These are phyloP conservation scores for Cytospora piceicola DNA, from an alignment of 2,329 filamentous ascomycete genomes.

Conservation along the genomic window DNA sequence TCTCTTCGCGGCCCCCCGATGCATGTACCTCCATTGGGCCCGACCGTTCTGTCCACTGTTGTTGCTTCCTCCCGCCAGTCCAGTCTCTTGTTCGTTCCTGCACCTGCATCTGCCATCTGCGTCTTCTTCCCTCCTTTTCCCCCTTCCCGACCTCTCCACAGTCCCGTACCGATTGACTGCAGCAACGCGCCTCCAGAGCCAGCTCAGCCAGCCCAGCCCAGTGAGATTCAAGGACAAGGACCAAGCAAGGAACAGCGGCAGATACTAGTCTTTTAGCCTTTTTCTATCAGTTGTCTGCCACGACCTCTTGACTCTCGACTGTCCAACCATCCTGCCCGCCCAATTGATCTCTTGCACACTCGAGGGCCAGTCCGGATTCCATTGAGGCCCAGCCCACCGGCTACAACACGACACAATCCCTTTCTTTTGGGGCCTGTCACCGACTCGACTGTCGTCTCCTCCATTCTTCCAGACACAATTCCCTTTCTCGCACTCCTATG, in stretches of 20 bases:
- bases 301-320: slow-evolving; percentile 11
- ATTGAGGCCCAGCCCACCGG: slow-evolving; percentile 7
- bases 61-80: not conserved
- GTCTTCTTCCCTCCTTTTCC: slow-evolving; percentile 10
- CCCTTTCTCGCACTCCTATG: slow-evolving; percentile 4
- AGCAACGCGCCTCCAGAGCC: slow-evolving; percentile 14
- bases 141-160: slow-evolving; percentile 7
- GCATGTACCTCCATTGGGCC: slow-evolving; percentile 4
- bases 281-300: slow-evolving; percentile 6
- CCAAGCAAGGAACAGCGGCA: slow-evolving; percentile 21
- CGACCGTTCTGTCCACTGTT: slow-evolving; percentile 16
- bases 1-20: slow-evolving; percentile 4
- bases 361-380: not conserved
- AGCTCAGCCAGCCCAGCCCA: slow-evolving; percentile 17
- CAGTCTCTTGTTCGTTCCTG: slow-evolving; percentile 9
- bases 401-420: slow-evolving; percentile 18
- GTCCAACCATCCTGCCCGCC: not conserved
- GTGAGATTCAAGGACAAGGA: slow-evolving; percentile 6
- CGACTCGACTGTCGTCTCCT: not conserved
- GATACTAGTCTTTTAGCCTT: slow-evolving; percentile 15
- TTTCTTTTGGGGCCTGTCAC: slow-evolving; percentile 4
- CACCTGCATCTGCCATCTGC: slow-evolving; percentile 10
- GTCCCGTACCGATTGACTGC: slow-evolving; percentile 15
- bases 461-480: not conserved
- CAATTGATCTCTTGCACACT: slow-evolving; percentile 4